Evolutionary conservation across 2,329 filamentous ascomycete species (phyloP).

Genomic region (Stagonosporopsis cucurbitacearum): DNA sequence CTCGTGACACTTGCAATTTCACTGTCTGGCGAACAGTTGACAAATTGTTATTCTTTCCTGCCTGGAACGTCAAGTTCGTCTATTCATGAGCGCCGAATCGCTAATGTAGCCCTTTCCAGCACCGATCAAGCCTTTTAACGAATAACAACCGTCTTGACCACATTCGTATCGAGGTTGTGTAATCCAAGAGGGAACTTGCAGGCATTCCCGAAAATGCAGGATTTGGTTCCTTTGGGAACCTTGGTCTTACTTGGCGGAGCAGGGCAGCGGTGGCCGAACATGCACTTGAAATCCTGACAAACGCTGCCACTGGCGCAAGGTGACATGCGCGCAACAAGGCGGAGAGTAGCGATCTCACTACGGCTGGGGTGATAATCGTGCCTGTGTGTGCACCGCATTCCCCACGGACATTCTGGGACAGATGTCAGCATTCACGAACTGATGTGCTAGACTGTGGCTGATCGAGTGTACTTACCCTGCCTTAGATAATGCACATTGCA

Average conservation of each 20-base stretch:
- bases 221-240: constrained; percentile 57
- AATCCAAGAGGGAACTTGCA: constrained; percentile 65
- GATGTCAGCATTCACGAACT: not conserved
- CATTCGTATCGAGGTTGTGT: constrained; percentile 64
- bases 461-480: constrained; percentile 25
- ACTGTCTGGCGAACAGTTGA: not conserved
- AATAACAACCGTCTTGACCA: constrained; percentile 59
- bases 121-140: constrained; percentile 21
- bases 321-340: constrained; percentile 67
- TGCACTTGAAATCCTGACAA: constrained; percentile 66
- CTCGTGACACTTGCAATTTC: not conserved
- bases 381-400: constrained; percentile 61
- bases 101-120: too few relatives aligned
- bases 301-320: constrained; percentile 64
- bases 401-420: constrained; percentile 59
- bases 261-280: constrained; percentile 69
- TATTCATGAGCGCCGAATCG: too few relatives aligned
- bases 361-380: constrained; percentile 61
- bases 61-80: too few relatives aligned
- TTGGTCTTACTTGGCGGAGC: constrained; percentile 51
- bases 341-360: constrained; percentile 61
- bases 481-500: constrained; percentile 69
- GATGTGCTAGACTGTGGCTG: not conserved
- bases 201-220: constrained; percentile 63
- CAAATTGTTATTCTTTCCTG: too few relatives aligned